Percentiles rank a stretch among this genome's conserved stretches.
Conservation (phyloP, 2,329 filamentous ascomycete species). For the Neopestalotiopsis rosae region DNA sequence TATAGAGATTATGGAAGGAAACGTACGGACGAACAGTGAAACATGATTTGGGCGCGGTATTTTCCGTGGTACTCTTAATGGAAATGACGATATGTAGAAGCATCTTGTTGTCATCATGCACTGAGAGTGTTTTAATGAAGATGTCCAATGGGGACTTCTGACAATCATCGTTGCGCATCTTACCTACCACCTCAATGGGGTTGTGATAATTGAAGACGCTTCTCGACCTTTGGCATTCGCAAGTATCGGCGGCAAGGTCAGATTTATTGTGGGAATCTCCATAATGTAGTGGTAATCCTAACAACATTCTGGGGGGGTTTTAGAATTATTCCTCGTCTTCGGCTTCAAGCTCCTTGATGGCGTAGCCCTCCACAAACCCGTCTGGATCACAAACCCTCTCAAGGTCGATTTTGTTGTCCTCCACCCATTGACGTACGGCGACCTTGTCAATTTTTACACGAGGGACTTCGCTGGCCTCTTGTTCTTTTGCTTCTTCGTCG, state of each 20-base stretch:
- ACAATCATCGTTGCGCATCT: too few relatives aligned
- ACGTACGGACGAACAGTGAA: too few relatives aligned
- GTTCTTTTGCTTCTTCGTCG: conserved; percentile 32
- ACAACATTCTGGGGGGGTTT: neutral
- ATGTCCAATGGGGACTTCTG: too few relatives aligned
- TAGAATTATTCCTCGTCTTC: conserved; percentile 38
- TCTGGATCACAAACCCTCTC: conserved; percentile 72
- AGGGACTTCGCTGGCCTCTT: conserved; percentile 40
- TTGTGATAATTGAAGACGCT: neutral
- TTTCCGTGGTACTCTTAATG: too few relatives aligned
- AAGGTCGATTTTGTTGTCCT: conserved; percentile 65
- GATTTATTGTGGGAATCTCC: neutral
- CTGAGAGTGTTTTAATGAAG: too few relatives aligned
- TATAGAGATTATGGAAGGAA: too few relatives aligned
- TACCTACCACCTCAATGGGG: too few relatives aligned
- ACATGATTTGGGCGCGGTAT: too few relatives aligned
- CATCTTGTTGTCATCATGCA: too few relatives aligned
- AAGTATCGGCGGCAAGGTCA: neutral
- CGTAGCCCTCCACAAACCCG: conserved; percentile 76
- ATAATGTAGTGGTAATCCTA: neutral
- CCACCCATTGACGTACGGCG: conserved; percentile 70
- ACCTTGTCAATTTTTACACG: conserved; percentile 59
- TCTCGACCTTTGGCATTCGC: neutral
- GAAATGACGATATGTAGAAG: too few relatives aligned
- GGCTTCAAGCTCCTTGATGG: conserved; percentile 47